Percentiles rank a stretch among this genome's conserved stretches.
phyloP scores from a whole-genome alignment of 2,329 filamentous ascomycete genomes.

The Macroventuria anomochaeta region DNA sequence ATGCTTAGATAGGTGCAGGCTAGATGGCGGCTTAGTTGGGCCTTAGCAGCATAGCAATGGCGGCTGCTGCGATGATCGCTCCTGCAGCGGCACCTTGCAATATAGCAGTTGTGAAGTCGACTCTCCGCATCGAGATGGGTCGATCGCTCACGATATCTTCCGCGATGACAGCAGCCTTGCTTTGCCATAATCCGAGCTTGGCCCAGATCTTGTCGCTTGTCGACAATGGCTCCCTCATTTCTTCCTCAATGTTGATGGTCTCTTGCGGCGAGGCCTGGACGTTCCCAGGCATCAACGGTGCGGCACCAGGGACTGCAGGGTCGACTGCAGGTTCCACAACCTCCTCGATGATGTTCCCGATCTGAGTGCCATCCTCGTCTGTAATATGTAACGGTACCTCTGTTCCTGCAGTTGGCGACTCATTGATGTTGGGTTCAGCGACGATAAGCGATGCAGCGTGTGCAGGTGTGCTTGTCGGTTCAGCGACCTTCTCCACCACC shows the following conservation, averaged over 20 bases:
- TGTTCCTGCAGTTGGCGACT: constrained; percentile 11
- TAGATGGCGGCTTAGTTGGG: no score
- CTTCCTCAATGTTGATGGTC: constrained; percentile 24
- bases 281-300: neutral
- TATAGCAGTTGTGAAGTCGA: constrained; percentile 55
- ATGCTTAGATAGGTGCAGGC: no score
- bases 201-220: constrained; percentile 13
- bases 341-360: constrained; percentile 6
- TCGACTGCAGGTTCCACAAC: constrained; percentile 16
- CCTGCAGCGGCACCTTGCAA: constrained; percentile 55
- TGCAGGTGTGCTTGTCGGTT: constrained; percentile 15
- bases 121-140: constrained; percentile 52
- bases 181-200: constrained; percentile 30
- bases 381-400: constrained; percentile 20
- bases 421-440: constrained; percentile 11
- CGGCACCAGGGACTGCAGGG: constrained; percentile 18
- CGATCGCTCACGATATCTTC: constrained; percentile 54
- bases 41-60: constrained; percentile 34
- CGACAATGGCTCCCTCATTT: constrained; percentile 10
- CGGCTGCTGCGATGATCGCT: constrained; percentile 40
- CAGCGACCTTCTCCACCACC: constrained; percentile 28
- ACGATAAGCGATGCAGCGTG: neutral
- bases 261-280: constrained; percentile 16
- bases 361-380: constrained; percentile 5
- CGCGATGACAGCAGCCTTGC: constrained; percentile 28